Base-by-base conservation (phyloP, 371 early-diverging fungal genomes). In the Lichtheimia ornata region DNA sequence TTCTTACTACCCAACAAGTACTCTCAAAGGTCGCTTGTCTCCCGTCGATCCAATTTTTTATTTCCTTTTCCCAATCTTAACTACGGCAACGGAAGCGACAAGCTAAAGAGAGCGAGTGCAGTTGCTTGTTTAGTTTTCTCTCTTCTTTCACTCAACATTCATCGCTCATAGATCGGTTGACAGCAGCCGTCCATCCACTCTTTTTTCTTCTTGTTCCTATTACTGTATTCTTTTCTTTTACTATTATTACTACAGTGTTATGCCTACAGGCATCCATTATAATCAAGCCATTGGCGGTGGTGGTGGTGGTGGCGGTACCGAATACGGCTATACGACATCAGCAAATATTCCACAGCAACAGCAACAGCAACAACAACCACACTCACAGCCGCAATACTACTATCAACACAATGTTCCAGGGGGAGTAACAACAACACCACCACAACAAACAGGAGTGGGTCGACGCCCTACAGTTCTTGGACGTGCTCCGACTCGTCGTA, bases 401-500 rank as follows among this genome's bases (percentile, higher is more conserved):
- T 47, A 47, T 47, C 22, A n/a, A 17, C 47, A 47, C 18, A n/a
- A 47, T 47, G 18, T 22, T 47, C 22, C 14, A 35, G 35, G 35
- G 35, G 35, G 35, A 35, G 11, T 18, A 44, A 18, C 20, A n/a
- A 14, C 35, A 42, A 43, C 42, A 44, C 24, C 43, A 12, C 15
- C 27, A 58, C 61, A 18, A 54, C 67, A 20, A 47, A 56, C 70
- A 24, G 59, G 71, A 0, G 59, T 79, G n/a, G 79, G 79, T 9
- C 63, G 79, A 45, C 62, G 73, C 22, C 71, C 76, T 1, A 80
- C 81, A 1, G 71, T 73, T 9, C 56, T 80, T 44, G 81, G 81
- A 5, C 66, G 81, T 62, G 81, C 81, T 54, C 81, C 81, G 18
- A 80, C 77, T 59, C 77, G 81, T 44, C 73, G 81, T 22, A 75